These are phyloP conservation scores for Uncinocarpus reesii DNA, from an alignment of 2,329 filamentous ascomycete genomes.

Conservation along the genomic window DNA sequence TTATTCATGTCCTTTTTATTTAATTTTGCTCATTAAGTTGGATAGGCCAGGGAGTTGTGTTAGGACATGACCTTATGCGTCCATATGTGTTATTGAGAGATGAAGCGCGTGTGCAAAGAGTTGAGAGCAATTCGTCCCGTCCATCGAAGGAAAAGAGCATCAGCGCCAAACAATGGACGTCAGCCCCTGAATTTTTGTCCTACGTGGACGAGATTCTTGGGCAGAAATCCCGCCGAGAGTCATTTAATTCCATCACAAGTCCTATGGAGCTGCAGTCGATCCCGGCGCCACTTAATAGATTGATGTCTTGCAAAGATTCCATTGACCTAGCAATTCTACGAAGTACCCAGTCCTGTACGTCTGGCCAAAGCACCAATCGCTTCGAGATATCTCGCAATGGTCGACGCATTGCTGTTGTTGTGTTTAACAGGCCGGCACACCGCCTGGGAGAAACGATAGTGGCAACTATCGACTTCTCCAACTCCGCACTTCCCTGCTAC, in stretches of 20 bases:
- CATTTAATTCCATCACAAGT: slow-evolving; percentile 55
- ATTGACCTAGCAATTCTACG: slow-evolving; percentile 85
- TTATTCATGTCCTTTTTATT: background rate
- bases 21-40: slow-evolving; percentile 1
- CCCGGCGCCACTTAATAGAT: slow-evolving; percentile 34
- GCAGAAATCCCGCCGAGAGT: slow-evolving; percentile 44
- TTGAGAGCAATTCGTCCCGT: slow-evolving; percentile 33
- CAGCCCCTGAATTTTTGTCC: slow-evolving; percentile 56
- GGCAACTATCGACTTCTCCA: slow-evolving; percentile 71
- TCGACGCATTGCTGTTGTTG: slow-evolving; percentile 81
- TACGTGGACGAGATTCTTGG: slow-evolving; percentile 69
- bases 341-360: slow-evolving; percentile 57
- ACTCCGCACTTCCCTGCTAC: slow-evolving; percentile 71
- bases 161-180: slow-evolving; percentile 36
- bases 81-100: slow-evolving; percentile 86
- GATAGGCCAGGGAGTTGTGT: slow-evolving; percentile 62
- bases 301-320: slow-evolving; percentile 59
- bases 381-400: slow-evolving; percentile 93
- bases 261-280: slow-evolving; percentile 53
- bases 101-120: slow-evolving; percentile 56
- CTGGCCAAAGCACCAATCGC: slow-evolving; percentile 74
- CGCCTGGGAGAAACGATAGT: slow-evolving; percentile 79
- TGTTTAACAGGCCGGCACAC: slow-evolving; percentile 78
- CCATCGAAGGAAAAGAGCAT: slow-evolving; percentile 33
- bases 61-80: slow-evolving; percentile 88